These are phyloP conservation scores for Boletus sensibilis DNA, from an alignment of 768 basidiomycete species.

Conservation along the genomic window DNA sequence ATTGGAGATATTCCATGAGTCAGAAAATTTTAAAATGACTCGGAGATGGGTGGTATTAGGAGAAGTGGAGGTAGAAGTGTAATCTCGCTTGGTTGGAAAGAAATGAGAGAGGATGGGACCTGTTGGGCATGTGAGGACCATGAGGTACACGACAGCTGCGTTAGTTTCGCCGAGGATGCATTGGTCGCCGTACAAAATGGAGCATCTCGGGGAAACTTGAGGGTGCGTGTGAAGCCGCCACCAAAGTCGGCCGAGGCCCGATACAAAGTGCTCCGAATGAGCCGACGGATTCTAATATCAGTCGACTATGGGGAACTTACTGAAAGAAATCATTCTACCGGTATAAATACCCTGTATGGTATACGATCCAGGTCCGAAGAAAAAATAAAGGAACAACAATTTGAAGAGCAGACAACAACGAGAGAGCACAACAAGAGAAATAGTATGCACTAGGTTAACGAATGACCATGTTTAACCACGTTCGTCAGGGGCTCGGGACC, in stretches of 20 bases:
- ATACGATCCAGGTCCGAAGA: conserved; percentile 1
- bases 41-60: neutral
- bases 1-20: conserved; percentile 25
- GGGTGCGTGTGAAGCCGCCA: conserved; percentile 10
- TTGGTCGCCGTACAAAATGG: conserved; percentile 11
- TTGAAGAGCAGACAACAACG: neutral
- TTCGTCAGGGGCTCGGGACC: neutral
- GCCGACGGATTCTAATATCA: conserved; percentile 1
- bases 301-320: too few relatives aligned
- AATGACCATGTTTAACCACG: neutral
- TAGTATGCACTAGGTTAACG: neutral
- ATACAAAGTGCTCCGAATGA: conserved; percentile 4
- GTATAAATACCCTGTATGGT: neutral
- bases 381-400: neutral
- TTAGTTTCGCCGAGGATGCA: conserved; percentile 23
- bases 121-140: conserved; percentile 8
- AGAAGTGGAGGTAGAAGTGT: neutral
- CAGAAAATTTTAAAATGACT: neutral
- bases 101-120: neutral
- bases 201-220: neutral
- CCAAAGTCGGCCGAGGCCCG: conserved; percentile 18
- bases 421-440: neutral
- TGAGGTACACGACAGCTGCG: conserved; percentile 17
- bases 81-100: neutral
- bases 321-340: neutral